Evolutionary conservation across 2,329 filamentous ascomycete genomes (phyloP).

Genomic region (Rosellinia necatrix): DNA sequence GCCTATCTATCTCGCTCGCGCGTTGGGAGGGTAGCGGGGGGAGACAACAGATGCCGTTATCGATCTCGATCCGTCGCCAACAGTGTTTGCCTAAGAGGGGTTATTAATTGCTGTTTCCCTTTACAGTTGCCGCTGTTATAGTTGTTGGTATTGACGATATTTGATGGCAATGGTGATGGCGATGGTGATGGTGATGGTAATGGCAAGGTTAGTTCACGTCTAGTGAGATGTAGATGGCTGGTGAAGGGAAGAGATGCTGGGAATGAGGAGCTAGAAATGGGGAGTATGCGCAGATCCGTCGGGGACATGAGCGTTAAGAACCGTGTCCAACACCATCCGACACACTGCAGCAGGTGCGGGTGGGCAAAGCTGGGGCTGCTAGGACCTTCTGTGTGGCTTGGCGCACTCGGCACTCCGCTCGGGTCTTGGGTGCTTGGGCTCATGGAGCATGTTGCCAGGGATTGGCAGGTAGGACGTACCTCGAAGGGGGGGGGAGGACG

Average conservation of each 20-base stretch:
- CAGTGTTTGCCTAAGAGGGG: too few relatives aligned
- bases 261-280: background rate
- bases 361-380: background rate
- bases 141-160: too few relatives aligned
- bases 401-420: constrained; percentile 12
- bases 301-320: background rate
- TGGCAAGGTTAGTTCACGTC: background rate
- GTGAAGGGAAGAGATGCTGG: constrained; percentile 1
- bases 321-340: background rate
- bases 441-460: constrained; percentile 28
- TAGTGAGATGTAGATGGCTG: background rate
- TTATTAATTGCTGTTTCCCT: too few relatives aligned
- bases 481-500: constrained; percentile 43
- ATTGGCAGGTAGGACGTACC: constrained; percentile 30
- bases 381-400: constrained; percentile 28
- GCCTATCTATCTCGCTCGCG: background rate
- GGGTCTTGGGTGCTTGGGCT: constrained; percentile 17
- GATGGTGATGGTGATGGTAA: background rate
- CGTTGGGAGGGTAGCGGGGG: background rate
- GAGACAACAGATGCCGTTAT: background rate
- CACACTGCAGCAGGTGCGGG: background rate
- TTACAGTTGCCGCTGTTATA: too few relatives aligned
- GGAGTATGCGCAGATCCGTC: background rate
- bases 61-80: too few relatives aligned
- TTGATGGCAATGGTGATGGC: background rate